Evolutionary conservation across 192 early-diverging fungal species (phyloP).

Genomic region (Blastocladiella britannica): DNA sequence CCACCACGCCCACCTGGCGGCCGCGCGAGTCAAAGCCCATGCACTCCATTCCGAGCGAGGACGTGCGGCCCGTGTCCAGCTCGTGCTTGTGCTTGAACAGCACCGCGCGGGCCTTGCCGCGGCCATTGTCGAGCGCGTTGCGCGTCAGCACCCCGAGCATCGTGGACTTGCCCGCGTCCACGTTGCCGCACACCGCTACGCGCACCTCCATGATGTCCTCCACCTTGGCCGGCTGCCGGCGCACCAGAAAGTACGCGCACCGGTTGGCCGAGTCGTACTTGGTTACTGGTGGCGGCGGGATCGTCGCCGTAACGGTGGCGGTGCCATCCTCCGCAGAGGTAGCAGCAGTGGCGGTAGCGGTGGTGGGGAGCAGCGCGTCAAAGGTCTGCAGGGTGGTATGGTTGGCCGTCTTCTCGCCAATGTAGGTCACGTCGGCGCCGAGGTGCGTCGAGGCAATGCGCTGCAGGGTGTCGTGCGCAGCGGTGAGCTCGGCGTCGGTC

Average conservation of each 20-base stretch:
- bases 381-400: background rate
- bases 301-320: slow-evolving; percentile 1
- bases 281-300: too few relatives aligned
- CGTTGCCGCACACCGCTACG: slow-evolving; percentile 77
- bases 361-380: slow-evolving; percentile 1
- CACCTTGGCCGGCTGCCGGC: slow-evolving; percentile 46
- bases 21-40: slow-evolving; percentile 66
- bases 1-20: background rate
- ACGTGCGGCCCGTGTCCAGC: slow-evolving; percentile 70
- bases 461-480: slow-evolving; percentile 11
- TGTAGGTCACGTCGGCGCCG: slow-evolving; percentile 16
- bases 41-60: slow-evolving; percentile 73
- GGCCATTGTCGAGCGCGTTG: slow-evolving; percentile 74
- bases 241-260: slow-evolving; percentile 38
- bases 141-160: slow-evolving; percentile 78
- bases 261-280: background rate
- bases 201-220: slow-evolving; percentile 67
- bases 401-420: slow-evolving; percentile 11
- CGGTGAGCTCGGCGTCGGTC: slow-evolving; percentile 13
- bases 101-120: slow-evolving; percentile 73
- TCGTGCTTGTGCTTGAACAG: slow-evolving; percentile 82
- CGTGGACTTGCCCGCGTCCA: slow-evolving; percentile 70
- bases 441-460: slow-evolving; percentile 8
- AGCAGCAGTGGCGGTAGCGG: too few relatives aligned
- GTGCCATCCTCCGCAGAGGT: slow-evolving; percentile 1